A percentile compares a stretch with the other conserved stretches of the same genome.
These are phyloP conservation scores for Pseudofabraea citricarpa DNA, from an alignment of 2,329 filamentous ascomycete genomes.

Conservation along the genomic window DNA sequence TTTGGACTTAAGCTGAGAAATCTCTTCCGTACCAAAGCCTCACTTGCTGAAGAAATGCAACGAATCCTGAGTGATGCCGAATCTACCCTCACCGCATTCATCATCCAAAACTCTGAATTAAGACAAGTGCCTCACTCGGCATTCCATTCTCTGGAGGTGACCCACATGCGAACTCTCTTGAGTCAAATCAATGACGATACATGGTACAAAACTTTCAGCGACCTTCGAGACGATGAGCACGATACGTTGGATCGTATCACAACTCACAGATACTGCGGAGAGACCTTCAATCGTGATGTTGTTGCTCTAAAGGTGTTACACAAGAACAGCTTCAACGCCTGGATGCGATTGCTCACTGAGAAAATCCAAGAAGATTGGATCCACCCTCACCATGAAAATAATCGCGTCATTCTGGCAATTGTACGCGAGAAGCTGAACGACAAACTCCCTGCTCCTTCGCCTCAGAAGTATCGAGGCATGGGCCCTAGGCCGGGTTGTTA, in stretches of 20 bases:
- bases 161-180: constrained; percentile 23
- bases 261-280: constrained; percentile 3
- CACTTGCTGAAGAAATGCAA: constrained; percentile 22
- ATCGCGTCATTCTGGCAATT: constrained; percentile 19
- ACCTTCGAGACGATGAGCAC: constrained; percentile 12
- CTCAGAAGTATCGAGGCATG: too few relatives aligned
- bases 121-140: constrained; percentile 20
- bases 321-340: constrained; percentile 14
- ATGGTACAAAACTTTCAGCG: constrained; percentile 22
- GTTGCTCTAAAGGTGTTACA: constrained; percentile 20
- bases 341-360: constrained; percentile 13
- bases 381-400: constrained; percentile 2
- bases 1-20: constrained; percentile 19
- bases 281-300: constrained; percentile 12
- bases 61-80: constrained; percentile 13
- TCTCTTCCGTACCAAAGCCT: constrained; percentile 22
- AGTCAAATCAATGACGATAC: constrained; percentile 17
- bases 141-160: constrained; percentile 23
- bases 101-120: constrained; percentile 12
- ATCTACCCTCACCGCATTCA: constrained; percentile 17
- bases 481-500: too few relatives aligned
- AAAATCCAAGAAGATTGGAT: constrained; percentile 1
- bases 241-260: constrained; percentile 8
- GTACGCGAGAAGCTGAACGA: constrained; percentile 15
- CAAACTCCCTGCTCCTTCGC: not conserved